Conservation (phyloP, 768 basidiomycete genomes). For the Mycena vitilis region DNA sequence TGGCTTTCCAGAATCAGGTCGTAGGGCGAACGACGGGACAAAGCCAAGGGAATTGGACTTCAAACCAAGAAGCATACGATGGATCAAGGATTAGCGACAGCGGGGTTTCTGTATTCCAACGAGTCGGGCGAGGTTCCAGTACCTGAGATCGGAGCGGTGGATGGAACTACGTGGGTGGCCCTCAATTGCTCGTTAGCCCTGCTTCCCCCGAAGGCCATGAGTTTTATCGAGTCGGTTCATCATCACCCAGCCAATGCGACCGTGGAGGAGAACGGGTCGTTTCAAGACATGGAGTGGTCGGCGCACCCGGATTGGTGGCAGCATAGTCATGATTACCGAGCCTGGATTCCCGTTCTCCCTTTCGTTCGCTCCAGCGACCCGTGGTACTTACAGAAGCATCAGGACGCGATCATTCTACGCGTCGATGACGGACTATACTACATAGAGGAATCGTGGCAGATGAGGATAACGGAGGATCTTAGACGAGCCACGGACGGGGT, state of each 20-base stretch:
- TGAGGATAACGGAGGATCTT: no score
- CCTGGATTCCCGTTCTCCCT: background rate
- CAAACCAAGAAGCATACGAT: no score
- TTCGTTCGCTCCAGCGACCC: no score
- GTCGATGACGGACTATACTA: no score
- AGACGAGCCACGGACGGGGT: no score
- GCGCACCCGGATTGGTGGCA: background rate
- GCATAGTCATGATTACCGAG: background rate
- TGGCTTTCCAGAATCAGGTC: no score
- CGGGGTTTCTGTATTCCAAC: background rate
- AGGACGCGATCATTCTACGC: no score
- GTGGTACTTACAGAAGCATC: no score
- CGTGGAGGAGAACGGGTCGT: background rate
- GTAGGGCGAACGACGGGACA: no score
- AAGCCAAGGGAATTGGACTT: no score
- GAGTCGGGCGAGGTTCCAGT: background rate
- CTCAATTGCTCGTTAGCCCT: background rate
- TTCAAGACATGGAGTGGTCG: background rate
- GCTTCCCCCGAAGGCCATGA: background rate
- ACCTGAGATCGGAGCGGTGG: background rate
- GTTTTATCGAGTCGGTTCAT: background rate
- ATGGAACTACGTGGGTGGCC: background rate
- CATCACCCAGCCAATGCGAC: background rate
- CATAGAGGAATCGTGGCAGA: no score
- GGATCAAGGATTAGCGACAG: no score